Percentiles rank a stretch among this genome's conserved stretches.
Evolutionary conservation across 1,284 basidiomycete genomes (phyloP).

Genomic region (Tilletia indica): DNA sequence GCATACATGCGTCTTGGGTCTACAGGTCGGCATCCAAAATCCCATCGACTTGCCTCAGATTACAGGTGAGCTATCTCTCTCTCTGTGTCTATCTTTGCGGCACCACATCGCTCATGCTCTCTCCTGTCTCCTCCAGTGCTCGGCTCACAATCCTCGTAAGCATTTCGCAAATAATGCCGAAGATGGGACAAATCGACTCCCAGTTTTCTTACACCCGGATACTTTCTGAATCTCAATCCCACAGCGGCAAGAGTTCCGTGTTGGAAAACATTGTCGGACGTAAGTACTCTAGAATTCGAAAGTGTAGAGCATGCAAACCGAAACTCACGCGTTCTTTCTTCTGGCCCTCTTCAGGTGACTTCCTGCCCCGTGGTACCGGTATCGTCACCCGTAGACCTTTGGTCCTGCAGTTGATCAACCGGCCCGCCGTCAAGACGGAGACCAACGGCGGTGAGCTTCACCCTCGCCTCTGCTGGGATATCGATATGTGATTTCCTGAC

Average conservation of each 20-base stretch:
- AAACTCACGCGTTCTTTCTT: background rate
- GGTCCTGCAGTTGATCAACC: conserved; percentile 90
- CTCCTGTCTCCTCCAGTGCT: conserved; percentile 23
- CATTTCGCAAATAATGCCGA: background rate
- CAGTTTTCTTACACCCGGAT: background rate
- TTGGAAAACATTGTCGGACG: conserved; percentile 89
- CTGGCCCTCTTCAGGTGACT: conserved; percentile 55
- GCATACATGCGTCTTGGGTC: conserved; percentile 13
- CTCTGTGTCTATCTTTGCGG: no score
- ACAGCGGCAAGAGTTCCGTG: conserved; percentile 60
- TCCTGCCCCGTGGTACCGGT: conserved; percentile 87
- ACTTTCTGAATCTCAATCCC: background rate
- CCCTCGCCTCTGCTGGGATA: no score
- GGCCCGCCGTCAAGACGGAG: conserved; percentile 58
- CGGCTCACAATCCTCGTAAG: conserved; percentile 57
- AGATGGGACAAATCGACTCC: no score
- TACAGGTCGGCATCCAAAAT: conserved; percentile 47
- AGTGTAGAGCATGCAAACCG: background rate
- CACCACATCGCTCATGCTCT: background rate
- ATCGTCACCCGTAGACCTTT: conserved; percentile 94
- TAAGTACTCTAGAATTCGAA: conserved; percentile 58
- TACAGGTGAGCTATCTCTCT: conserved; percentile 36
- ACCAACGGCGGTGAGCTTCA: background rate
- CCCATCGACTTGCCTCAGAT: conserved; percentile 63
- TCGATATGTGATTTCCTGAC: background rate